These are phyloP conservation scores for Ensete glaucum DNA, from an alignment of 176 grass and related monocot species.

Conservation along the genomic window DNA sequence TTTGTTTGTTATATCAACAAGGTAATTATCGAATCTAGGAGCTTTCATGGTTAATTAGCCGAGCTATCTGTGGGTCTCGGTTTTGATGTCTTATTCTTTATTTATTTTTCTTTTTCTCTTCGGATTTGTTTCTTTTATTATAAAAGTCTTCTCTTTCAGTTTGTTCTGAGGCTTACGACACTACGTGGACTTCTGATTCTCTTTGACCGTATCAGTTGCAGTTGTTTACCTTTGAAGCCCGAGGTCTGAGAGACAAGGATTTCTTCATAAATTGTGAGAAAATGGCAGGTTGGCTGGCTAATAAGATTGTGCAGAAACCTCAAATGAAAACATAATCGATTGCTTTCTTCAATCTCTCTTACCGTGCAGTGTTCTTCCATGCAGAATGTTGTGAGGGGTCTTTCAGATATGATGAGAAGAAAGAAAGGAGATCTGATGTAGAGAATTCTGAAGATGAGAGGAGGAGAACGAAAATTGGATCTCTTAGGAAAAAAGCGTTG, in stretches of 20 bases:
- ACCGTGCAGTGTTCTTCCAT: constrained; percentile 10
- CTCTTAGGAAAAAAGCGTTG: constrained; percentile 78
- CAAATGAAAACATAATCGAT: neutral
- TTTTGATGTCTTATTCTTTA: neutral
- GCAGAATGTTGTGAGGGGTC: constrained; percentile 60
- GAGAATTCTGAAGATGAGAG: constrained; percentile 95
- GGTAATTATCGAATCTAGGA: neutral
- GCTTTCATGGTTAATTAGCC: neutral
- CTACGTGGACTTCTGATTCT: neutral
- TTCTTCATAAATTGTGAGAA: neutral
- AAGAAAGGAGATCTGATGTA: constrained; percentile 40
- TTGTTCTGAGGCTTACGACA: neutral
- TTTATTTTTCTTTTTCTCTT: neutral
- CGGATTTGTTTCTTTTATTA: neutral
- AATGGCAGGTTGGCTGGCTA: neutral
- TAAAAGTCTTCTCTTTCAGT: neutral
- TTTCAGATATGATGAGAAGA: constrained; percentile 52
- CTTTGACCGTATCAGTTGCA: neutral
- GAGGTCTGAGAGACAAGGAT: neutral
- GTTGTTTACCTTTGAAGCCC: neutral
- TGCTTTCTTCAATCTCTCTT: neutral
- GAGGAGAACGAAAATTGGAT: constrained; percentile 79
- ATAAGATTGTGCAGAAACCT: neutral
- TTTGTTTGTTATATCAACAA: neutral
- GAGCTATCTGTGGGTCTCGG: neutral